Base-by-base conservation (phyloP, 495 filamentous ascomycete genomes). In the Neurospora sp. region DNA sequence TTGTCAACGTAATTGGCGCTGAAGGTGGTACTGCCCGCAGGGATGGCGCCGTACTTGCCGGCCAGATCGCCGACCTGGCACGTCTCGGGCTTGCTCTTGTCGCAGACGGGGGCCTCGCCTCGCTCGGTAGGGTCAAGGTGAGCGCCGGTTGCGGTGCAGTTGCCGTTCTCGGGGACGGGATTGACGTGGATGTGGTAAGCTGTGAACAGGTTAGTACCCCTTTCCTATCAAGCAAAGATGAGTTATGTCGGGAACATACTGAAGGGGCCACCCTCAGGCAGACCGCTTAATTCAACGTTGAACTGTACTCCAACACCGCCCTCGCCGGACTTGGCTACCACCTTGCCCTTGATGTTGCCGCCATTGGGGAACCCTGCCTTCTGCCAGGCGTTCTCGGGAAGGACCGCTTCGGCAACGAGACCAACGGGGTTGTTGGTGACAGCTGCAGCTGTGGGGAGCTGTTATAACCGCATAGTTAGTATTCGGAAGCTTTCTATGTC, bases 1-100 rank as follows among this genome's bases (percentile, higher is more conserved):
- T 82, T 77, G 79, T 97, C 94, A 68, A 80, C 77, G 80, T 91
- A 96, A 22, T 80, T 82, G 61, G 76, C 76, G 14, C 74, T 75
- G 80, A 82, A 90, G 0, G 76, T 71, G 71, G 78, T 79, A 38
- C 80, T 76, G 59, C 84, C 84, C 3, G 45, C 53, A 0, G 76
- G 72, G 78, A 94, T 89, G 59, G 84, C 85, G 70, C 91, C 92
- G 77, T 94, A 87, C 85, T 97, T 97, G 77, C 94, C 94, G 74
- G 88, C 86, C 70, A 97, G 82, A 81, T 97, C 94, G 73, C 94
- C 94, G 37, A 92, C 89, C 80, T 96, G 89, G 84, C 94, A 97
- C 0, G 89, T 91, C 73, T 88, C 77, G 8, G 92, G 91, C 38
- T 82, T 77, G 10, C 78, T 79, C 9, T 82, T 53, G 81, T 95